Conservation (phyloP, 2,329 filamentous ascomycete genomes). For the Byssochlamys sp. region DNA sequence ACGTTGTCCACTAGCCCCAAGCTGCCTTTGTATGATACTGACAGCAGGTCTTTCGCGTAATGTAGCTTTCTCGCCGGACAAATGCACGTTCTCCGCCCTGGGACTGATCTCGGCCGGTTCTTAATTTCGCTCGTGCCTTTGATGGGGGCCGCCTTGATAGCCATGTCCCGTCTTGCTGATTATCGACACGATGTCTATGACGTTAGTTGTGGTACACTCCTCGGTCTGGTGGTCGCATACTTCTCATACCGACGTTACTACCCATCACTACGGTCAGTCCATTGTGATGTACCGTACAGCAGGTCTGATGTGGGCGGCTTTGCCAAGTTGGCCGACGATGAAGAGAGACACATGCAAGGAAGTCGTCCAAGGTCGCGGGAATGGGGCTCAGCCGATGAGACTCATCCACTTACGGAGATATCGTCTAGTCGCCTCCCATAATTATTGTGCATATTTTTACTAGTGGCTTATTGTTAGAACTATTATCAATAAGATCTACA, state of each 20-base stretch:
- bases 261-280: conserved; percentile 40
- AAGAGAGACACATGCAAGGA: conserved; percentile 21
- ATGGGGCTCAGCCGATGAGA: not conserved
- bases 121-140: conserved; percentile 48
- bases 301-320: conserved; percentile 22
- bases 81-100: conserved; percentile 49
- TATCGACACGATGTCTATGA: conserved; percentile 58
- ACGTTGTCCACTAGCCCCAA: conserved; percentile 12
- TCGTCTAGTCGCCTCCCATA: not conserved
- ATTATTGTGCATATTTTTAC: not conserved
- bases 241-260: conserved; percentile 54
- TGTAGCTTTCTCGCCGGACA: conserved; percentile 42
- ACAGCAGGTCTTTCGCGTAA: not conserved
- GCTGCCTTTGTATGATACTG: not conserved
- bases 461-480: not conserved
- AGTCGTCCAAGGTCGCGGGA: not conserved
- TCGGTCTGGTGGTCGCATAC: conserved; percentile 48
- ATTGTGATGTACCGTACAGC: conserved; percentile 45
- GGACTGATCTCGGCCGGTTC: conserved; percentile 47
- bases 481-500: not conserved
- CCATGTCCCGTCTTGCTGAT: conserved; percentile 53
- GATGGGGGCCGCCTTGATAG: conserved; percentile 50
- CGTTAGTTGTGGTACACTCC: conserved; percentile 45
- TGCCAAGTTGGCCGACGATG: conserved; percentile 19
- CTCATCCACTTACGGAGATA: not conserved